These are phyloP conservation scores for Cyclotella kingstonii DNA, from an alignment of 108 stramenopile genomes.

Conservation along the genomic window DNA sequence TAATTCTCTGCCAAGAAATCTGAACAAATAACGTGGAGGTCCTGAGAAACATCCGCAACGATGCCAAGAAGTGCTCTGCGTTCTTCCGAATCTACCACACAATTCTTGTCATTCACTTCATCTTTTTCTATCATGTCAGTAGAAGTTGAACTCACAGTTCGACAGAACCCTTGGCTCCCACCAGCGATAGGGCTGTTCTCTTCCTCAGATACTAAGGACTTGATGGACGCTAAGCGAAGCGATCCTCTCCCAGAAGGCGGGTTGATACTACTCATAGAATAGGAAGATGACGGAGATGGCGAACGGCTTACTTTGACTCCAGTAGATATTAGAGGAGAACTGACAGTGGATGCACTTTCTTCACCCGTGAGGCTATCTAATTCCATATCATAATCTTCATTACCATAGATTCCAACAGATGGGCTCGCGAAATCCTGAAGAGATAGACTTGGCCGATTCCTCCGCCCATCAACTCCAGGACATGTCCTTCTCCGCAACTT, in stretches of 20 bases:
- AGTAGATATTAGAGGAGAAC: not conserved
- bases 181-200: slow-evolving; percentile 10
- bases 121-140: slow-evolving; percentile 7
- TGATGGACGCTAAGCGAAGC: slow-evolving; percentile 7
- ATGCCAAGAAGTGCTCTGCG: slow-evolving; percentile 12
- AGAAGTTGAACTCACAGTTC: not conserved
- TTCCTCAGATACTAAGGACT: slow-evolving; percentile 22
- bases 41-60: slow-evolving; percentile 25
- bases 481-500: slow-evolving; percentile 86
- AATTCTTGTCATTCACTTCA: slow-evolving; percentile 9
- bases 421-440: slow-evolving; percentile 3
- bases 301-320: slow-evolving; percentile 36
- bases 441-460: slow-evolving; percentile 43
- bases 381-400: not conserved
- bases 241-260: slow-evolving; percentile 24
- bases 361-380: not conserved
- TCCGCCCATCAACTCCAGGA: slow-evolving; percentile 79
- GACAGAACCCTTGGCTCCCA: not conserved
- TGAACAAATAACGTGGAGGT: slow-evolving; percentile 25
- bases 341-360: not conserved
- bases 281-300: slow-evolving; percentile 16
- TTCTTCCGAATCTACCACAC: slow-evolving; percentile 17
- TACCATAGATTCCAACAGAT: not conserved
- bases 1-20: slow-evolving; percentile 13
- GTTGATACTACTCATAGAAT: not conserved